phyloP scores from a whole-genome alignment of 2,329 filamentous ascomycete species.

The Neoscytalidium dimidiatum region DNA sequence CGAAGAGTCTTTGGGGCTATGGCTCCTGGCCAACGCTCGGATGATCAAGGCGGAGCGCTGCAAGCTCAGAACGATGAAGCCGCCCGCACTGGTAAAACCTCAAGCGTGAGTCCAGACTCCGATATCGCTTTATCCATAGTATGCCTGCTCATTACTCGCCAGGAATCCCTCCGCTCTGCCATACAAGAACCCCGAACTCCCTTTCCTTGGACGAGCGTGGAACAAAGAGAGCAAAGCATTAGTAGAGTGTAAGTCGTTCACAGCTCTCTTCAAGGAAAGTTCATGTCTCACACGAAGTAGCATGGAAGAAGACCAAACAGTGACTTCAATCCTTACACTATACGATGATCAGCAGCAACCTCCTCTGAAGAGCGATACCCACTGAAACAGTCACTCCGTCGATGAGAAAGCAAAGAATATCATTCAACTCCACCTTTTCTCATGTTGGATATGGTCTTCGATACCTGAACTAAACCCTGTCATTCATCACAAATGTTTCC shows the following conservation, averaged over 20 bases:
- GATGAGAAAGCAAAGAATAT: no score
- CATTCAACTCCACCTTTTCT: no score
- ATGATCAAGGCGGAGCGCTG: conserved; percentile 6
- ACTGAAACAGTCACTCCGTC: no score
- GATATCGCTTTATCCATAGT: background rate
- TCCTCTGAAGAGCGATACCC: background rate
- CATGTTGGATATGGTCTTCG: no score
- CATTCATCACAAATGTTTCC: background rate
- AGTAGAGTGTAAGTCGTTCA: background rate
- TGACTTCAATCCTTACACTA: no score
- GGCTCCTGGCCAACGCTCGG: conserved; percentile 5
- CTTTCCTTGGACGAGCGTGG: background rate
- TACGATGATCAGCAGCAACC: no score
- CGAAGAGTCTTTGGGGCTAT: background rate
- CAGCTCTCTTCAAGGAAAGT: background rate
- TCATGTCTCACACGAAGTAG: background rate
- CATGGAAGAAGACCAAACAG: background rate
- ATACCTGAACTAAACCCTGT: no score
- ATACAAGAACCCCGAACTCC: conserved; percentile 2
- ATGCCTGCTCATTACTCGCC: background rate
- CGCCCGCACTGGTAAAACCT: background rate
- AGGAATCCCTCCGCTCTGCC: background rate
- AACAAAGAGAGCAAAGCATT: background rate
- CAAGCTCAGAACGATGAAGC: background rate
- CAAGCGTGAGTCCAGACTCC: background rate